A percentile compares a stretch with the other conserved stretches of the same genome.
Conservation (phyloP, 2,329 filamentous ascomycete genomes). For the Venturia pyrina region DNA sequence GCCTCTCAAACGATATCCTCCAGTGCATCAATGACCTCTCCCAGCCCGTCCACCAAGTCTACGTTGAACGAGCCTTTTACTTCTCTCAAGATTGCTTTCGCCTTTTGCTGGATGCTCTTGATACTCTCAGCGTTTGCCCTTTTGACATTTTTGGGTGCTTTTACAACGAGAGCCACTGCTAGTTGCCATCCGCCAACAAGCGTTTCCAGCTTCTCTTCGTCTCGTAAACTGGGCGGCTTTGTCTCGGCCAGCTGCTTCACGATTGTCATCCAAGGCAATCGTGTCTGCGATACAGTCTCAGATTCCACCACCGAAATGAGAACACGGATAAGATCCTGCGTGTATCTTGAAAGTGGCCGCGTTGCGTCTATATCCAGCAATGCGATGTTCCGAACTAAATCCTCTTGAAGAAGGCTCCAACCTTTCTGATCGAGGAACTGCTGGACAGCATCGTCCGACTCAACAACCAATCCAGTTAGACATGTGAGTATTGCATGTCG, state of each 20-base stretch:
- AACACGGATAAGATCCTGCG: slow-evolving; percentile 8
- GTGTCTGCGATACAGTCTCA: slow-evolving; percentile 4
- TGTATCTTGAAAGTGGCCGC: neutral
- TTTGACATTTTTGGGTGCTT: neutral
- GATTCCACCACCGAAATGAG: slow-evolving; percentile 1
- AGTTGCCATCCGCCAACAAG: slow-evolving; percentile 7
- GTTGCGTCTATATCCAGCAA: neutral
- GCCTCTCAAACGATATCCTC: neutral
- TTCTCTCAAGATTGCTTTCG: neutral
- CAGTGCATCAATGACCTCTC: slow-evolving; percentile 1
- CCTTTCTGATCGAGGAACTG: slow-evolving; percentile 11
- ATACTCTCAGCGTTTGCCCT: neutral
- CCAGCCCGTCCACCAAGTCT: neutral
- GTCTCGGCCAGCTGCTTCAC: slow-evolving; percentile 2
- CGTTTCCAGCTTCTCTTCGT: slow-evolving; percentile 3
- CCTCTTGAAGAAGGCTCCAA: slow-evolving; percentile 5
- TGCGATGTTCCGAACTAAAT: neutral
- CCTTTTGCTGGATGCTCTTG: neutral
- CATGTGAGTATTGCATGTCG: slow-evolving; percentile 43
- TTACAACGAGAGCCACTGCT: neutral
- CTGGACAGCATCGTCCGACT: slow-evolving; percentile 33
- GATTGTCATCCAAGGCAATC: slow-evolving; percentile 9
- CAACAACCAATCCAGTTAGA: slow-evolving; percentile 46
- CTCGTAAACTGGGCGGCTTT: neutral
- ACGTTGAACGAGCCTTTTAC: neutral